Conservation (phyloP, 2,329 filamentous ascomycete genomes). For the Alternaria sp. region DNA sequence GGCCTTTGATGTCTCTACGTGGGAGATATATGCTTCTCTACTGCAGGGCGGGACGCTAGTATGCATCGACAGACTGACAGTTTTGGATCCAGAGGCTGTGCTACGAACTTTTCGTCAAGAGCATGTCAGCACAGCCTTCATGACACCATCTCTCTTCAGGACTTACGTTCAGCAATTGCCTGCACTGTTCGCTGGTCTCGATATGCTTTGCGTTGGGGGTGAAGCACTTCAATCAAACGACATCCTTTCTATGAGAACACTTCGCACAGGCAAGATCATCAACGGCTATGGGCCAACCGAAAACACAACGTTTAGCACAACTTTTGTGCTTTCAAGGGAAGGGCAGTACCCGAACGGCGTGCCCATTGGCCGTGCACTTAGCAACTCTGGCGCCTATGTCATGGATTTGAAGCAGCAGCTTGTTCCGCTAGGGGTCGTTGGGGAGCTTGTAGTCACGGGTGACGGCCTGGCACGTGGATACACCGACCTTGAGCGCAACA, state of each 20-base stretch:
- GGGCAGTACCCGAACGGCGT: constrained; percentile 20
- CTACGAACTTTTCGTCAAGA: not conserved
- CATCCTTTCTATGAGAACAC: no score
- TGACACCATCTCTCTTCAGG: constrained; percentile 5
- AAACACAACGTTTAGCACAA: constrained; percentile 41
- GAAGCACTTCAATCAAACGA: not conserved
- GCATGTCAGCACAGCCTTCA: constrained; percentile 11
- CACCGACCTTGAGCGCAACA: constrained; percentile 29
- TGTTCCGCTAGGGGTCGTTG: constrained; percentile 24
- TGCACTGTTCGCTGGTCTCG: not conserved
- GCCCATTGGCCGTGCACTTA: constrained; percentile 17
- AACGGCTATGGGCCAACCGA: constrained; percentile 33
- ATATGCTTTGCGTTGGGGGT: constrained; percentile 3
- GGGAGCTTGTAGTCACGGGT: constrained; percentile 34
- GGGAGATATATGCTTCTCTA: not conserved
- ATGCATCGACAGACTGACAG: not conserved
- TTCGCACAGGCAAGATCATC: constrained; percentile 15
- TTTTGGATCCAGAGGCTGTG: not conserved
- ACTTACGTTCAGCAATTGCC: not conserved
- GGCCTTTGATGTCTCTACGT: not conserved
- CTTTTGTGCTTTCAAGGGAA: constrained; percentile 50
- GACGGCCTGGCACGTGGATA: constrained; percentile 14
- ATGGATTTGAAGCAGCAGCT: constrained; percentile 8
- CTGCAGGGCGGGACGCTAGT: not conserved
- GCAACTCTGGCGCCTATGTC: not conserved